phyloP scores from a whole-genome alignment of 805 yeast genomes.

The Ogataea parapolymorpha region DNA sequence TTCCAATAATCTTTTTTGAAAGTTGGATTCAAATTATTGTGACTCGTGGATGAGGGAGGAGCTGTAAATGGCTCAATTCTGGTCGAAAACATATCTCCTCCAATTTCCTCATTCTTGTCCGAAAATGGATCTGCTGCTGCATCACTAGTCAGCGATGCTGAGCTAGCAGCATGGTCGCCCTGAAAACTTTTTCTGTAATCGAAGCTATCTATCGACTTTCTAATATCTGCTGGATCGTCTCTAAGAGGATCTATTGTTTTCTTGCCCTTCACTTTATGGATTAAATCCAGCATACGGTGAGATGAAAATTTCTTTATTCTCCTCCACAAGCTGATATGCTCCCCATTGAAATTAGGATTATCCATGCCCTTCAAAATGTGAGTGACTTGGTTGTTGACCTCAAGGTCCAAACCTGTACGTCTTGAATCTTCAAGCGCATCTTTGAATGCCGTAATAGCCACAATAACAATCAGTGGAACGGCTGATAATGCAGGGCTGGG shows the following conservation, averaged over 20 bases:
- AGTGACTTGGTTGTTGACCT: constrained; percentile 70
- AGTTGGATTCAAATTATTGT: constrained; percentile 19
- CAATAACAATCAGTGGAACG: constrained; percentile 78
- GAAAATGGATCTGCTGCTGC: constrained; percentile 25
- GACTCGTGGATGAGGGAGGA: constrained; percentile 15
- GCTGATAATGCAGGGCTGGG: constrained; percentile 72
- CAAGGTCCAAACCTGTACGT: constrained; percentile 67
- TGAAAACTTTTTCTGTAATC: constrained; percentile 32
- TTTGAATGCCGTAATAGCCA: constrained; percentile 67
- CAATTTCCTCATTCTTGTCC: constrained; percentile 16
- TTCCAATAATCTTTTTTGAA: constrained; percentile 60
- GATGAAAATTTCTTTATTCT: constrained; percentile 51
- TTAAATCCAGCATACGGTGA: constrained; percentile 11
- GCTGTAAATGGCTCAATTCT: constrained; percentile 31
- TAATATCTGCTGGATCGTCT: constrained; percentile 22
- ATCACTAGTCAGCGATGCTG: constrained; percentile 14
- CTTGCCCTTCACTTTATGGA: constrained; percentile 25
- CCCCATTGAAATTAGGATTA: constrained; percentile 62
- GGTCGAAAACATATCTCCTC: constrained; percentile 7
- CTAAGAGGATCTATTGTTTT: constrained; percentile 24
- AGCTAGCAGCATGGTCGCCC: constrained; percentile 15
- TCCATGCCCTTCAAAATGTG: constrained; percentile 55
- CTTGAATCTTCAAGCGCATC: constrained; percentile 82
- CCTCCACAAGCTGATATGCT: constrained; percentile 66
- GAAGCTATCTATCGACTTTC: constrained; percentile 33